These are phyloP conservation scores for Sphaerobolus stellatus DNA, from an alignment of 1,284 basidiomycete species.

Conservation along the genomic window DNA sequence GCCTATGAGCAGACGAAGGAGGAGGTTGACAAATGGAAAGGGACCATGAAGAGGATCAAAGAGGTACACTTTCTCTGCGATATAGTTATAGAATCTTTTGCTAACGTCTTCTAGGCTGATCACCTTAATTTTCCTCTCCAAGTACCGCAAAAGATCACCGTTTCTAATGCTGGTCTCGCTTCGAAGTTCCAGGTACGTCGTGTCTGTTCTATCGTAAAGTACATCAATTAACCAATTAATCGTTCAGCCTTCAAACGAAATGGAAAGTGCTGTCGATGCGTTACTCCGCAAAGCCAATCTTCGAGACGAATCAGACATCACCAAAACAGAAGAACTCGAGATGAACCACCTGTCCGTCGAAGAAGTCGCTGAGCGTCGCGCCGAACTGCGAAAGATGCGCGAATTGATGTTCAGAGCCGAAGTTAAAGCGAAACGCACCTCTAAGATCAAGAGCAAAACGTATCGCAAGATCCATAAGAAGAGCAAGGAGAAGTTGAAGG, in stretches of 20 bases:
- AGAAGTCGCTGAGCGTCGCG: constrained; percentile 79
- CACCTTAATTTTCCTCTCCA: constrained; percentile 92
- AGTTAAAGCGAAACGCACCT: constrained; percentile 84
- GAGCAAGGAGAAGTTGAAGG: constrained; percentile 61
- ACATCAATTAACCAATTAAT: constrained; percentile 12
- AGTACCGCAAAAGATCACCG: constrained; percentile 51
- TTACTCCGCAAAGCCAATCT: constrained; percentile 78
- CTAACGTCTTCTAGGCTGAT: constrained; percentile 61
- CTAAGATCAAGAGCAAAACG: constrained; percentile 96
- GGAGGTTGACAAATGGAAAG: constrained; percentile 93
- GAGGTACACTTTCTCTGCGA: constrained; percentile 46
- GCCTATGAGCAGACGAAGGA: constrained; percentile 92
- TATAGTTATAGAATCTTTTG: background rate
- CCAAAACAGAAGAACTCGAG: constrained; percentile 76
- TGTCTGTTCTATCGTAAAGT: background rate
- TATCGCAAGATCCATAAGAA: constrained; percentile 86
- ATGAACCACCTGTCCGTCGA: constrained; percentile 80
- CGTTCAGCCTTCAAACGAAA: constrained; percentile 66
- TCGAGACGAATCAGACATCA: constrained; percentile 70
- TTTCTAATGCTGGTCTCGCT: constrained; percentile 75
- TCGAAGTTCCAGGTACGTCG: constrained; percentile 75
- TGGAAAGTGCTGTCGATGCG: constrained; percentile 77
- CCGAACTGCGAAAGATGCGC: constrained; percentile 83
- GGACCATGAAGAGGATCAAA: constrained; percentile 85
- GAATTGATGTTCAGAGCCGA: constrained; percentile 96